Conservation (phyloP, 345 rosid genomes). For the Ceriops decandra region DNA sequence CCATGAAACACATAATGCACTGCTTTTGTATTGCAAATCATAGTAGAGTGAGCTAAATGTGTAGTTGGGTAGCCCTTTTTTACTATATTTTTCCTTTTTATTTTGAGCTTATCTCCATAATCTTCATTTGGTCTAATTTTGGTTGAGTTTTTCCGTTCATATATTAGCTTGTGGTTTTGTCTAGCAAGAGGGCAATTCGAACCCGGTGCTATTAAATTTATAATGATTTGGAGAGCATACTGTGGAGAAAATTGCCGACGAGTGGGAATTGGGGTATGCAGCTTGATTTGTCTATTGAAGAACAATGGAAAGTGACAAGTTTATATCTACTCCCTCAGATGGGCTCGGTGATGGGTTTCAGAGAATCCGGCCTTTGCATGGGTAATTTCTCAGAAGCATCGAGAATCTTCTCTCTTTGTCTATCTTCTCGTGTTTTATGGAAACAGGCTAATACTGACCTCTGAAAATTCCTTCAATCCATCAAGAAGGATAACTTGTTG, state of each 20-base stretch:
- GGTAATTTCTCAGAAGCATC: slow-evolving; percentile 44
- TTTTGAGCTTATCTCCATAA: neutral
- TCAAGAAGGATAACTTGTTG: too few species aligned
- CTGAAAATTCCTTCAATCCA: neutral
- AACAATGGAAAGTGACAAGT: slow-evolving; percentile 75
- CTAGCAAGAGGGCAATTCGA: slow-evolving; percentile 20
- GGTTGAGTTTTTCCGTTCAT: neutral
- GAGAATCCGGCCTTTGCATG: slow-evolving; percentile 57
- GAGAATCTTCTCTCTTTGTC: neutral
- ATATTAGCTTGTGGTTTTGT: slow-evolving; percentile 27
- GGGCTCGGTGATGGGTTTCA: slow-evolving; percentile 45
- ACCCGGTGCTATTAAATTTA: slow-evolving; percentile 18
- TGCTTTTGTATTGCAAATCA: too few species aligned
- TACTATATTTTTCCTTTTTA: neutral
- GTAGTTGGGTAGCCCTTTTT: too few species aligned
- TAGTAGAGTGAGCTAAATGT: too few species aligned
- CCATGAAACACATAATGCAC: too few species aligned
- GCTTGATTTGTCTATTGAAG: slow-evolving; percentile 34
- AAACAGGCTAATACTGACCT: neutral
- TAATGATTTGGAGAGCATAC: slow-evolving; percentile 52
- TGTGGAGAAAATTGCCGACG: slow-evolving; percentile 39
- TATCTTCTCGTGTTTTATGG: neutral
- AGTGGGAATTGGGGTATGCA: slow-evolving; percentile 54
- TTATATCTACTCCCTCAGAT: slow-evolving; percentile 50
- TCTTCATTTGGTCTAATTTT: neutral